Percentiles rank a stretch among this genome's conserved stretches.
Evolutionary conservation across 192 early-diverging fungal species (phyloP).

Genomic region (Diversispora eburnea): DNA sequence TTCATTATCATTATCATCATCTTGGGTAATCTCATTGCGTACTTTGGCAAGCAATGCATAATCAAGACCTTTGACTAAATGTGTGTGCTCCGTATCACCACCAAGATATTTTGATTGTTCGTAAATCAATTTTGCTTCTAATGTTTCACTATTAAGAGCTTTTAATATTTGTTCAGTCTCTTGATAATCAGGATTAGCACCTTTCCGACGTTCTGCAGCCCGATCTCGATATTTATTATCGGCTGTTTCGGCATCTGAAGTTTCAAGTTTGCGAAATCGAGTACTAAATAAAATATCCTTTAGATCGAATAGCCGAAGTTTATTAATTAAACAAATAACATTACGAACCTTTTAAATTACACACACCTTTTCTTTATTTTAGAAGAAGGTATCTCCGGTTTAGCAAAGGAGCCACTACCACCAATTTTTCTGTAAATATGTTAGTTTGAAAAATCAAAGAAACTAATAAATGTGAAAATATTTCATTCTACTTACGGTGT

Average conservation of each 20-base stretch:
- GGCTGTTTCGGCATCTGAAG: slow-evolving; percentile 30
- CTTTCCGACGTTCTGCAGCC: slow-evolving; percentile 83
- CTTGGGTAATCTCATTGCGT: slow-evolving; percentile 49
- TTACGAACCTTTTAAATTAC: not conserved
- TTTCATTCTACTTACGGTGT: slow-evolving; percentile 41
- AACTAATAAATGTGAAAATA: not conserved
- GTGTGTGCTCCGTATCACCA: slow-evolving; percentile 81
- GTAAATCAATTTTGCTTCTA: slow-evolving; percentile 52
- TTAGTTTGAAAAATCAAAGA: not conserved
- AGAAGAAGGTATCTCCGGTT: slow-evolving; percentile 10
- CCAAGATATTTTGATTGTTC: slow-evolving; percentile 88
- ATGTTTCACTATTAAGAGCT: slow-evolving; percentile 37
- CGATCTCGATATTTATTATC: slow-evolving; percentile 76
- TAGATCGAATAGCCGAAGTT: not conserved
- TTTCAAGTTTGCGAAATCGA: slow-evolving; percentile 26
- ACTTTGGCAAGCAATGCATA: slow-evolving; percentile 76
- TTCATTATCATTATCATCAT: slow-evolving; percentile 39
- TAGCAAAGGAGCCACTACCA: not conserved
- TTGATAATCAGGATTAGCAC: slow-evolving; percentile 61
- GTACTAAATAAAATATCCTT: slow-evolving; percentile 8
- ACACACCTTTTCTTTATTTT: slow-evolving; percentile 23
- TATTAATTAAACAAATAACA: not conserved
- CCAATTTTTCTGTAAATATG: not conserved
- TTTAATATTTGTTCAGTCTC: slow-evolving; percentile 60
- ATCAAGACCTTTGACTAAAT: slow-evolving; percentile 92